phyloP scores from a whole-genome alignment of 2,329 filamentous ascomycete species.

The Ophiostoma ulmi region DNA sequence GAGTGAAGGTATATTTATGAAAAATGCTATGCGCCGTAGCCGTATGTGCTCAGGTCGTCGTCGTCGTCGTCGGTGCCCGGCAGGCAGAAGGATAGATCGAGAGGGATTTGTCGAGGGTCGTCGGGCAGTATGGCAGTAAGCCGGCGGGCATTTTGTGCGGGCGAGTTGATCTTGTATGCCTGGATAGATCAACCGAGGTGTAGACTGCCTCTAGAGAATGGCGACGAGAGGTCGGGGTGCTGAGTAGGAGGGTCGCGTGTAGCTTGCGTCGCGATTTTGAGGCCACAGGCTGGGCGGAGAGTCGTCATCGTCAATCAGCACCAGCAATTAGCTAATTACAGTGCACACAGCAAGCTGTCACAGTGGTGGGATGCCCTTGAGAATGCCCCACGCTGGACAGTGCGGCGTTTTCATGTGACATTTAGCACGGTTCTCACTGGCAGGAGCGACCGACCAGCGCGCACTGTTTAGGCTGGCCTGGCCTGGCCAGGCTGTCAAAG shows the following conservation, averaged over 20 bases:
- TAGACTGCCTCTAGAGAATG: background rate
- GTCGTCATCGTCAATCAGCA: constrained; percentile 13
- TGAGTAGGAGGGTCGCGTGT: constrained; percentile 15
- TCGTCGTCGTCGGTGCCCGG: constrained; percentile 1
- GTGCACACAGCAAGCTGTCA: background rate
- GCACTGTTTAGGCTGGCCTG: background rate
- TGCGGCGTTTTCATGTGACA: constrained; percentile 14
- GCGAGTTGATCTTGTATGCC: background rate
- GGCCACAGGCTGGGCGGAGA: background rate
- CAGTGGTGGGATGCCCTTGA: constrained; percentile 15
- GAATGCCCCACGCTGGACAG: constrained; percentile 22
- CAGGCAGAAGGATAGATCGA: constrained; percentile 9
- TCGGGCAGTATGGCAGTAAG: background rate
- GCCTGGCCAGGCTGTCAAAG: background rate
- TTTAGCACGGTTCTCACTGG: constrained; percentile 7
- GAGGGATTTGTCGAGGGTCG: constrained; percentile 7
- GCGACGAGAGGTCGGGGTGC: background rate
- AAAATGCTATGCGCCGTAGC: background rate
- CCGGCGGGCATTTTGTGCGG: constrained; percentile 19
- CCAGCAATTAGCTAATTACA: background rate
- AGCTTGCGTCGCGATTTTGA: constrained; percentile 16
- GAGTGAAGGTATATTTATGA: background rate
- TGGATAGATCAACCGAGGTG: background rate
- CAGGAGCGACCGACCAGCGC: background rate
- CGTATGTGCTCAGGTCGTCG: background rate